Conservation (phyloP, 2,329 filamentous ascomycete genomes). For the Aspergillus arachidicola region DNA sequence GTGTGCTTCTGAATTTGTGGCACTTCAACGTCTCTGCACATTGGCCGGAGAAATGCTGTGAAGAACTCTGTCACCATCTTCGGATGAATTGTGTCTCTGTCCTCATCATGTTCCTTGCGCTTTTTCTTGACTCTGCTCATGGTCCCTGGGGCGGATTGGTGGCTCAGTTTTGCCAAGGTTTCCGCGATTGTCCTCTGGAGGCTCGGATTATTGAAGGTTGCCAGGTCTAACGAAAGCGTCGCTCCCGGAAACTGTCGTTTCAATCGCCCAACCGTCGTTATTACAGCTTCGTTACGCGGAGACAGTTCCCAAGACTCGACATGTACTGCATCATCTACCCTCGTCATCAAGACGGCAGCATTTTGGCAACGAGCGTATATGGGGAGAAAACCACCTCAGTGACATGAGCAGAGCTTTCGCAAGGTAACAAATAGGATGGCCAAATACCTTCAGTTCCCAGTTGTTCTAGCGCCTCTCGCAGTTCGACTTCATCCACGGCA, state of each 20-base stretch:
- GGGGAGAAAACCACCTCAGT: conserved; percentile 30
- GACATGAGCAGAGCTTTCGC: background rate
- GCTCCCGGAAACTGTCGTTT: conserved; percentile 49
- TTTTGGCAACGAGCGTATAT: conserved; percentile 52
- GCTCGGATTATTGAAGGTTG: conserved; percentile 22
- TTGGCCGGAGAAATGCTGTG: conserved; percentile 45
- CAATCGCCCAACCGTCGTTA: conserved; percentile 43
- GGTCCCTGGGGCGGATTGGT: conserved; percentile 36
- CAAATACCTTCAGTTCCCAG: conserved; percentile 13
- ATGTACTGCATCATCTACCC: conserved; percentile 11
- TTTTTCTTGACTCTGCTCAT: conserved; percentile 46
- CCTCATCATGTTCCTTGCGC: conserved; percentile 39
- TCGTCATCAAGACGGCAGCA: conserved; percentile 47
- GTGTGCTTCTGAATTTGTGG: conserved; percentile 54
- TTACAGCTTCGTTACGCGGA: conserved; percentile 41
- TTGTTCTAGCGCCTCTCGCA: conserved; percentile 9
- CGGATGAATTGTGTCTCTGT: conserved; percentile 54
- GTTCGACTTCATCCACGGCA: conserved; percentile 14
- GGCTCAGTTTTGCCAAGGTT: conserved; percentile 40
- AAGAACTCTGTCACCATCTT: conserved; percentile 57
- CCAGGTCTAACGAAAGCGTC: conserved; percentile 33
- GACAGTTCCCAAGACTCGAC: conserved; percentile 54
- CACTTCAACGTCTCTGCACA: conserved; percentile 34
- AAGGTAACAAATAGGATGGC: background rate
- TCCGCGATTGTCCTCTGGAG: conserved; percentile 33